Evolutionary conservation across 805 yeast species (phyloP), one percentile per base, ranked within the genome.

Genomic region (Wickerhamiella allomyrinae): DNA sequence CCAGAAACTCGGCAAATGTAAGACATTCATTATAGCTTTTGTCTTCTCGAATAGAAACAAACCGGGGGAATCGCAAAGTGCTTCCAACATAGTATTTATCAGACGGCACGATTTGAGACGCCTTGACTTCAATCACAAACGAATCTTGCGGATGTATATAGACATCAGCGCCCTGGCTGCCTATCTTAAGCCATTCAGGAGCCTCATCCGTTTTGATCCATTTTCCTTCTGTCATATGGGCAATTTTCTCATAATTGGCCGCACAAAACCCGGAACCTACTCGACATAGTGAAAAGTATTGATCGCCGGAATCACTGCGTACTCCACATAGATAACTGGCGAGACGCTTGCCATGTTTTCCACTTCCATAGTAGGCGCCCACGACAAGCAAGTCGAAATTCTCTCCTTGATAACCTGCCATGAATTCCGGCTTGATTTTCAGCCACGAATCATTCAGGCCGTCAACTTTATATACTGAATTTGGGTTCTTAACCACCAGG

Each of bases 401-500:
- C 48, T 86, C 94, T 8, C 95, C 95, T 58, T 81, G 80, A 45
- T 79, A 84, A 7, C 57, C 57, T 42, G 76, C 79, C 41, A 86
- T 63, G 55, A 86, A 87, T 50, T 87, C 95, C 0, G 97, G 97
- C 57, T 89, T 89, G 2, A 89, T 72, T 54, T 89, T 89, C 13
- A 85, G 65, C 95, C 96, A 89, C n/a, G 68, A 61, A 14, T 70
- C 71, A 34, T 69, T 67, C 39, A 85, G 62, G 25, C 69, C 70
- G n/a, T 75, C 83, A 13, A 81, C 67, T 2, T 61, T 56, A 56
- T 89, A 89, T 13, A 57, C 61, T 2, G 80, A 68, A 10, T 62
- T 57, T 1, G 76, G 71, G 47, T 76, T 70, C 55, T 89, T 89
- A 31, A 89, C 59, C 42, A 89, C 73, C 7, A 89, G 62, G 0